A percentile compares a stretch with the other conserved stretches of the same genome.
These are phyloP conservation scores for Neoscytalidium dimidiatum DNA, from an alignment of 2,329 filamentous ascomycete genomes.

Conservation along the genomic window DNA sequence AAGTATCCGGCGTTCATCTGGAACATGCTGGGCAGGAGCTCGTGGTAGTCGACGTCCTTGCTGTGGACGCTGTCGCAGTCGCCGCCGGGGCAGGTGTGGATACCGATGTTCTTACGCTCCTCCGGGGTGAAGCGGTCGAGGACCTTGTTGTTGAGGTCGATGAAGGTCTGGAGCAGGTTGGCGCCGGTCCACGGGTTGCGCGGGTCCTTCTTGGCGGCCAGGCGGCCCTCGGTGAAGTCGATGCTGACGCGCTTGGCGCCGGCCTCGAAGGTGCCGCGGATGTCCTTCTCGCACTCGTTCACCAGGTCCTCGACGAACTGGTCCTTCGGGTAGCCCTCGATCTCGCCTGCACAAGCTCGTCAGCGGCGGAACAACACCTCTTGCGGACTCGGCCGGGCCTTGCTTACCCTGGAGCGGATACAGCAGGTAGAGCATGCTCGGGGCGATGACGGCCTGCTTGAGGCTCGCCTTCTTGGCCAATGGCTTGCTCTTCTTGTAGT, in stretches of 20 bases:
- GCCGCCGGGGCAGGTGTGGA: conserved; percentile 38
- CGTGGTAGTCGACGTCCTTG: conserved; percentile 33
- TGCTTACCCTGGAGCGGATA: conserved; percentile 30
- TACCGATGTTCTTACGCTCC: conserved; percentile 34
- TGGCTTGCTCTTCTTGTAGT: conserved; percentile 29
- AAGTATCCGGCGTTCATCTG: conserved; percentile 39
- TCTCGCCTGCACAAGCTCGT: conserved; percentile 8
- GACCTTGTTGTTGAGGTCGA: conserved; percentile 33
- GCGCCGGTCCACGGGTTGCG: conserved; percentile 35
- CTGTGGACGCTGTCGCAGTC: conserved; percentile 38
- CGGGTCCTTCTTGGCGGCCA: conserved; percentile 34
- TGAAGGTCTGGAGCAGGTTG: conserved; percentile 32
- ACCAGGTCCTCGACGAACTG: conserved; percentile 34
- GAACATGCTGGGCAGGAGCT: conserved; percentile 34
- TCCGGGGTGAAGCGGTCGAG: conserved; percentile 29
- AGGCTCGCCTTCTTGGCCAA: conserved; percentile 28
- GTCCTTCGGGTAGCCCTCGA: conserved; percentile 32
- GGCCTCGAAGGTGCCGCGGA: conserved; percentile 34
- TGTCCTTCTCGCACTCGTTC: conserved; percentile 37
- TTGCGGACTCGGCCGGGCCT: too few relatives aligned
- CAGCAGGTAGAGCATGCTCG: conserved; percentile 37
- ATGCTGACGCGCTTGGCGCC: conserved; percentile 35
- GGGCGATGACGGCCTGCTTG: conserved; percentile 36
- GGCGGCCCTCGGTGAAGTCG: conserved; percentile 36
- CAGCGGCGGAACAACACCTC: not conserved